Conservation (phyloP, 805 yeast species). For the Wickerhamomyces bovis region DNA sequence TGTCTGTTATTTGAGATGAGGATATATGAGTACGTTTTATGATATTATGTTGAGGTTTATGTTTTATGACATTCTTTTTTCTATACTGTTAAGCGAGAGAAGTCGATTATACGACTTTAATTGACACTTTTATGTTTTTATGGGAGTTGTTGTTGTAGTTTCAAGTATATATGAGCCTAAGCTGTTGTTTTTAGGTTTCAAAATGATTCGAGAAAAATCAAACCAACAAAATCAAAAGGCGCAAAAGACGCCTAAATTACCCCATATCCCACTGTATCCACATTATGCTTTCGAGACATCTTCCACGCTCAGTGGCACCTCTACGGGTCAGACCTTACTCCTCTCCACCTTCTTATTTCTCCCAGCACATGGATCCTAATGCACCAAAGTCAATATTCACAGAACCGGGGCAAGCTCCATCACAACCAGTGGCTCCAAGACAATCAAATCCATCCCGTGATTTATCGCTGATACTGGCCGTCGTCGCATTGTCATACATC, state of each 20-base stretch:
- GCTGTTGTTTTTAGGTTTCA: no score
- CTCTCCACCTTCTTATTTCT: constrained; percentile 18
- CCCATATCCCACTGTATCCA: no score
- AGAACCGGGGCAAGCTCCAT: background rate
- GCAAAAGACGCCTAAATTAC: background rate
- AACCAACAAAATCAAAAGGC: background rate
- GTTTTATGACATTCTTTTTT: background rate
- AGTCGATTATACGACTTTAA: background rate
- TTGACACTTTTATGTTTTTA: background rate
- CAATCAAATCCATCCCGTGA: constrained; percentile 28
- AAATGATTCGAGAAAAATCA: background rate
- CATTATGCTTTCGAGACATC: background rate
- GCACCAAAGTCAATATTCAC: background rate
- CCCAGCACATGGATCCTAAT: constrained; percentile 8
- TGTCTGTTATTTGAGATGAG: background rate
- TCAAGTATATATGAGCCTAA: no score
- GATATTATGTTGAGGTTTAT: background rate
- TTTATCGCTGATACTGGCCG: constrained; percentile 35
- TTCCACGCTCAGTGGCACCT: background rate
- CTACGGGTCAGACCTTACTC: background rate
- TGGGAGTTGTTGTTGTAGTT: no score
- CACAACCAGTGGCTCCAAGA: background rate
- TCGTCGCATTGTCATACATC: constrained; percentile 39
- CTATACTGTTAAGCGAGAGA: background rate
- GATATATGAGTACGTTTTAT: background rate